These are phyloP conservation scores for Neodidymelliopsis sp. DNA, from an alignment of 2,329 filamentous ascomycete genomes.

Conservation along the genomic window DNA sequence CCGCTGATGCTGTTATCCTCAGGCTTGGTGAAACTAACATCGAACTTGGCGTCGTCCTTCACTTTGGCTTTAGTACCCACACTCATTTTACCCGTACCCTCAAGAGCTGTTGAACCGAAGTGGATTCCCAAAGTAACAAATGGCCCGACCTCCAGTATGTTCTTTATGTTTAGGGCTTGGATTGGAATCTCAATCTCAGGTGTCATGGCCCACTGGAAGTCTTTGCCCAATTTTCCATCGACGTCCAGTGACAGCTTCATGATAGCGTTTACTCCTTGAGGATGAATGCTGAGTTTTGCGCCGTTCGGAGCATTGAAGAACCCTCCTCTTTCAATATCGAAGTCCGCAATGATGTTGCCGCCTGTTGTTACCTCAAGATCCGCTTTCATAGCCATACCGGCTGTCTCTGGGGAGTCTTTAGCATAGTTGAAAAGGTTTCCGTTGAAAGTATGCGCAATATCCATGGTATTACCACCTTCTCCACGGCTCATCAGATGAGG, in stretches of 20 bases:
- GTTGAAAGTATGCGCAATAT: constrained; percentile 24
- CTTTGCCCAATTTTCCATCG: constrained; percentile 31
- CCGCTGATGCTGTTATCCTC: constrained; percentile 26
- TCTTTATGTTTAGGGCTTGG: constrained; percentile 26
- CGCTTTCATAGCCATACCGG: constrained; percentile 26
- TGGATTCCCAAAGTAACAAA: constrained; percentile 33
- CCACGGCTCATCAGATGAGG: constrained; percentile 25
- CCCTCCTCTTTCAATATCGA: constrained; percentile 23
- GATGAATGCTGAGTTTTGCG: constrained; percentile 25
- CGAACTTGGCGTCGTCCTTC: constrained; percentile 25
- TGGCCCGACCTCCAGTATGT: constrained; percentile 29
- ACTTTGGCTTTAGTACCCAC: constrained; percentile 30
- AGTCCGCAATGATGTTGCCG: constrained; percentile 30
- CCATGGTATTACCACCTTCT: constrained; percentile 20
- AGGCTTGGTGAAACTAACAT: constrained; percentile 17
- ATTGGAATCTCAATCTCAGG: constrained; percentile 34
- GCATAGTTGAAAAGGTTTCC: constrained; percentile 28
- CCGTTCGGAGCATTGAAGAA: constrained; percentile 20
- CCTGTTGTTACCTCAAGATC: constrained; percentile 27
- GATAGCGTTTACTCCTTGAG: constrained; percentile 24
- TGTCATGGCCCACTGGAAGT: constrained; percentile 27
- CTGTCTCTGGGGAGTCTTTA: constrained; percentile 27
- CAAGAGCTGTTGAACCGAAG: constrained; percentile 26
- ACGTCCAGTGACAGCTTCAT: constrained; percentile 25
- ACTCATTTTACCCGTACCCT: constrained; percentile 22